Conservation (phyloP, 305 asterid species). For the Fraxinus greggii region DNA sequence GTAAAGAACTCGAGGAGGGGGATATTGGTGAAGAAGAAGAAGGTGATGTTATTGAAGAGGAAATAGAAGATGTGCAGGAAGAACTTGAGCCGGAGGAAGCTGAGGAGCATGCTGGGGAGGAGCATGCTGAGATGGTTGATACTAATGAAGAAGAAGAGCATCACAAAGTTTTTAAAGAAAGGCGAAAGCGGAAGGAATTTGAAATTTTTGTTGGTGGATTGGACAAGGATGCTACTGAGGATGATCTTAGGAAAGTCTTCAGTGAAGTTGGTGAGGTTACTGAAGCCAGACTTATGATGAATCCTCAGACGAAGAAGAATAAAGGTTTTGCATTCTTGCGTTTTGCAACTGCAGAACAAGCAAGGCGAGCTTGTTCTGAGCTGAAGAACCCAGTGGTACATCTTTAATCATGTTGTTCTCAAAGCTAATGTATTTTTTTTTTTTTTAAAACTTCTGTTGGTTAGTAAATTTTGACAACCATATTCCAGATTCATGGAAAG, state of each 20-base stretch:
- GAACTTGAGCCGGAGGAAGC: conserved; percentile 72
- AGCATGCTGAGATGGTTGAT: conserved; percentile 55
- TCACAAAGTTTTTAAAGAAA: conserved; percentile 75
- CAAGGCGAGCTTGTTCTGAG: conserved; percentile 80
- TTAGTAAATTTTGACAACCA: conserved; percentile 39
- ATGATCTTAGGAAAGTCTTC: conserved; percentile 84
- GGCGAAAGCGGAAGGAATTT: conserved; percentile 93
- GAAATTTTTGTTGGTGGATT: conserved; percentile 97
- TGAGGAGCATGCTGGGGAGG: conserved; percentile 51
- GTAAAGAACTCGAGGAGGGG: conserved; percentile 66
- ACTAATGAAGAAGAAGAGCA: conserved; percentile 88
- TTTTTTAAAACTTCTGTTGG: conserved; percentile 16
- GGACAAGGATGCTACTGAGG: conserved; percentile 97
- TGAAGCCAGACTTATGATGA: conserved; percentile 98
- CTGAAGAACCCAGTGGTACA: conserved; percentile 90
- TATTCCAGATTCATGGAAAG: conserved; percentile 93
- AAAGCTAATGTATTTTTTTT: conserved; percentile 28
- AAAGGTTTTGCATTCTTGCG: conserved; percentile 98
- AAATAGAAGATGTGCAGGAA: conserved; percentile 56
- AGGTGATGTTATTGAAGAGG: conserved; percentile 66
- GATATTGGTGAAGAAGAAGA: conserved; percentile 64
- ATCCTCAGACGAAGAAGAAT: conserved; percentile 90
- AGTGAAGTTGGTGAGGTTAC: conserved; percentile 86
- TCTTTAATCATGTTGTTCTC: conserved; percentile 35
- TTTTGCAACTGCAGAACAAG: conserved; percentile 94